Evolutionary conservation across 805 yeast genomes (phyloP).

Genomic region (Candida tammaniensis): DNA sequence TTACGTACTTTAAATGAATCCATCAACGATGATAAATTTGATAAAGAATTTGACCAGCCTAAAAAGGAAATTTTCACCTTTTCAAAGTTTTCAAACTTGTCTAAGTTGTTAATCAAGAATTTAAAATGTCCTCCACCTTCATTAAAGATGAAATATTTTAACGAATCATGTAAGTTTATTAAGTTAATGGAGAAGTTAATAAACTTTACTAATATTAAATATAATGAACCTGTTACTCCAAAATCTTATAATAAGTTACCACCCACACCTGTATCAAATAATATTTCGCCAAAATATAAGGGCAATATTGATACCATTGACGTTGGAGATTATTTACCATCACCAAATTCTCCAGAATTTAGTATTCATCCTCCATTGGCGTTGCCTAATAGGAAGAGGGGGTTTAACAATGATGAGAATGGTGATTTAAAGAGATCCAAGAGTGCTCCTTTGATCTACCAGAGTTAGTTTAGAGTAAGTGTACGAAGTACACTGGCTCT

Average conservation of each 20-base stretch:
- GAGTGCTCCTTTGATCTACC: slow-evolving; percentile 14
- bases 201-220: slow-evolving; percentile 27
- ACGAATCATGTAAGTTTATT: slow-evolving; percentile 32
- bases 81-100: slow-evolving; percentile 19
- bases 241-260: slow-evolving; percentile 19
- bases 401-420: slow-evolving; percentile 4
- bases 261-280: slow-evolving; percentile 26
- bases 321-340: slow-evolving; percentile 11
- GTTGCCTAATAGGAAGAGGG: slow-evolving; percentile 9
- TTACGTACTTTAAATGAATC: slow-evolving; percentile 15
- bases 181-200: slow-evolving; percentile 36
- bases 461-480: neutral
- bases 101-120: slow-evolving; percentile 25
- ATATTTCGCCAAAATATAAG: slow-evolving; percentile 19
- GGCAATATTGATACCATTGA: neutral
- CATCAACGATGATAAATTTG: slow-evolving; percentile 14
- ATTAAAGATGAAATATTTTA: slow-evolving; percentile 43
- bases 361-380: slow-evolving; percentile 14
- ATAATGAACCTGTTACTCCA: slow-evolving; percentile 31
- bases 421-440: slow-evolving; percentile 24
- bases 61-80: slow-evolving; percentile 10
- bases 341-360: slow-evolving; percentile 14
- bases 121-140: slow-evolving; percentile 47
- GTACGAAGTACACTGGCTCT: no score
- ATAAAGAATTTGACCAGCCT: slow-evolving; percentile 7